Evolutionary conservation across 2,329 filamentous ascomycete species (phyloP).

Genomic region (Colletotrichum cereale): DNA sequence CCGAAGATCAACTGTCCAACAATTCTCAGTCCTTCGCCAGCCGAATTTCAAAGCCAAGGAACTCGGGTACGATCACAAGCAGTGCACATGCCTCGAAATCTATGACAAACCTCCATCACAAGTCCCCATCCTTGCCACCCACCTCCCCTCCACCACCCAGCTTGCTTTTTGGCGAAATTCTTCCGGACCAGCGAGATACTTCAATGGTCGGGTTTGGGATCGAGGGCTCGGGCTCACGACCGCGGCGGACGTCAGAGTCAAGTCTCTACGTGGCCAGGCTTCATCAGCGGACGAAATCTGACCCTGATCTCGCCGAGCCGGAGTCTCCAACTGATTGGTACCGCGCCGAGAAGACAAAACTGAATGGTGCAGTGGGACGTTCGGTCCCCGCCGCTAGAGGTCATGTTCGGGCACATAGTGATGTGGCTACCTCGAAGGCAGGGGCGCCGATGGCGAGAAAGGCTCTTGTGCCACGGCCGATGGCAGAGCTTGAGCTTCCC

Average conservation of each 20-base stretch:
- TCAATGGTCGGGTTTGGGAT: slow-evolving; percentile 72
- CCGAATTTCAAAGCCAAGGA: slow-evolving; percentile 67
- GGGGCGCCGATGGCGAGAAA: slow-evolving; percentile 49
- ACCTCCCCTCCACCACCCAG: slow-evolving; percentile 57
- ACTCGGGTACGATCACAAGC: slow-evolving; percentile 44
- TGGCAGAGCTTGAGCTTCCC: slow-evolving; percentile 43
- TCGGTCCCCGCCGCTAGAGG: slow-evolving; percentile 45
- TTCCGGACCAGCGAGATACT: slow-evolving; percentile 68
- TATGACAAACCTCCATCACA: slow-evolving; percentile 50
- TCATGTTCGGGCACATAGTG: slow-evolving; percentile 70
- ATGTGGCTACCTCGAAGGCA: slow-evolving; percentile 60
- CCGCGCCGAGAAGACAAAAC: slow-evolving; percentile 52
- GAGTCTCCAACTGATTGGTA: slow-evolving; percentile 78
- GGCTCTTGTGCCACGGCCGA: slow-evolving; percentile 45
- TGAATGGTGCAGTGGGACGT: slow-evolving; percentile 35
- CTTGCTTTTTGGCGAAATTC: slow-evolving; percentile 81
- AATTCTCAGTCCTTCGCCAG: slow-evolving; percentile 71
- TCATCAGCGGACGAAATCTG: slow-evolving; percentile 67
- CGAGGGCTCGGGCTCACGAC: slow-evolving; percentile 56
- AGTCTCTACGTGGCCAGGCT: slow-evolving; percentile 66
- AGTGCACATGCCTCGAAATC: slow-evolving; percentile 52
- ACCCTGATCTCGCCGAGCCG: slow-evolving; percentile 68
- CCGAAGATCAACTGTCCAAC: slow-evolving; percentile 65
- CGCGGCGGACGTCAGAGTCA: slow-evolving; percentile 79
- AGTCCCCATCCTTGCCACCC: slow-evolving; percentile 42